phyloP scores from a whole-genome alignment of 176 grass and related monocot species.

The Phyllostachys edulis region DNA sequence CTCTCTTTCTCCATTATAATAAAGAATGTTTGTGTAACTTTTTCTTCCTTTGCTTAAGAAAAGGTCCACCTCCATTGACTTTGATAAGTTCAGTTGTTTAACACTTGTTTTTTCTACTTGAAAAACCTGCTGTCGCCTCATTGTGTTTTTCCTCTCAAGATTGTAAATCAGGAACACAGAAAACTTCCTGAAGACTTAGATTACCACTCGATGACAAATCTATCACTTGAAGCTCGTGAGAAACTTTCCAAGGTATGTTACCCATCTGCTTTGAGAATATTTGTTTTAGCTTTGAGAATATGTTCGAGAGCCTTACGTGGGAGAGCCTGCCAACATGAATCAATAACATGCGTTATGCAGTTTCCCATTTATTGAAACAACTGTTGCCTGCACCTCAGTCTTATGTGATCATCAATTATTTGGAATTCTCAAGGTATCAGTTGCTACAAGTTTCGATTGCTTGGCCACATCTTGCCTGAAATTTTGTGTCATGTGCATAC shows the following conservation, averaged over 20 bases:
- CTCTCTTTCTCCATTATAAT: background rate
- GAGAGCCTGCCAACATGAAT: background rate
- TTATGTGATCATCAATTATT: background rate
- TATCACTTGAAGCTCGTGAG: conserved; percentile 89
- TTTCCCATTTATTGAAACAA: background rate
- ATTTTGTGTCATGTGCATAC: background rate
- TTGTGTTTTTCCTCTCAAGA: conserved; percentile 39
- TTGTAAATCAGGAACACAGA: conserved; percentile 93
- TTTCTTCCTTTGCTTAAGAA: background rate
- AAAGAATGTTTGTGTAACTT: background rate
- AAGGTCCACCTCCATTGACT: conserved; percentile 5
- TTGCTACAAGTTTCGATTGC: background rate
- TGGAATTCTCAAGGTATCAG: background rate
- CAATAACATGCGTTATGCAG: background rate
- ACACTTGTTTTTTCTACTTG: conserved; percentile 12
- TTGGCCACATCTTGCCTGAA: background rate
- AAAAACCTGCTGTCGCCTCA: background rate
- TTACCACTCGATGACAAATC: conserved; percentile 85
- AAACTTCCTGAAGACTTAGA: conserved; percentile 88
- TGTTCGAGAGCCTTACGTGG: background rate
- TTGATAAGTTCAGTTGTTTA: conserved; percentile 25
- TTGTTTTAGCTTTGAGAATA: background rate
- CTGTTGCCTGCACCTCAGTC: background rate
- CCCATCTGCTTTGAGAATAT: background rate
- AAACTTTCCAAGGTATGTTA: conserved; percentile 89